phyloP scores from a whole-genome alignment of 805 yeast species.

The Lipomyces japonicus region DNA sequence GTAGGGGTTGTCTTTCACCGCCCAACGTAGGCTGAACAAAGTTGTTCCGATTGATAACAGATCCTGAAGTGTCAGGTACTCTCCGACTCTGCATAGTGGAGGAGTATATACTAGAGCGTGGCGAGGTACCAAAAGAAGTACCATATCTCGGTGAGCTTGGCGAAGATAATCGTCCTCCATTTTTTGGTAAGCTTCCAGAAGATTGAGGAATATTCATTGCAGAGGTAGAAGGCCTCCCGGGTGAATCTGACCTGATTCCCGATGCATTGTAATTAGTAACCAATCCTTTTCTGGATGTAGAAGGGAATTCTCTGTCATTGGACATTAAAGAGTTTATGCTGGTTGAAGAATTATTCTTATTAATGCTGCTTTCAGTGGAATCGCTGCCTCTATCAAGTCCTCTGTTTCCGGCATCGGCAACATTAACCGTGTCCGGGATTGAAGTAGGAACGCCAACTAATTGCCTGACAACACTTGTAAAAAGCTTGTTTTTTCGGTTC shows the following conservation, averaged over 20 bases:
- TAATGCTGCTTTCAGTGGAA: constrained; percentile 4
- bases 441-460: constrained; percentile 44
- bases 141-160: constrained; percentile 7
- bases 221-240: constrained; percentile 8
- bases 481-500: constrained; percentile 65
- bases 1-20: constrained; percentile 25
- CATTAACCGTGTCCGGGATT: constrained; percentile 4
- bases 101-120: constrained; percentile 20
- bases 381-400: background rate
- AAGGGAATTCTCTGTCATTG: constrained; percentile 7
- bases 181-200: constrained; percentile 4
- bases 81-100: constrained; percentile 13
- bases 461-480: constrained; percentile 66
- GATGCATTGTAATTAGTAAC: background rate
- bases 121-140: constrained; percentile 9
- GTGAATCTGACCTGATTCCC: constrained; percentile 5
- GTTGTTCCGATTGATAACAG: constrained; percentile 4
- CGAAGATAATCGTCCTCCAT: constrained; percentile 9
- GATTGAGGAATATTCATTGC: constrained; percentile 16
- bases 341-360: constrained; percentile 14
- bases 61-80: constrained; percentile 13
- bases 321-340: constrained; percentile 20
- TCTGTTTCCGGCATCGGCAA: background rate
- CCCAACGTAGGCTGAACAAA: constrained; percentile 23
- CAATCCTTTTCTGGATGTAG: constrained; percentile 21